These are phyloP conservation scores for Tuber microsphaerosporum DNA, from an alignment of 495 filamentous ascomycete species.

Conservation along the genomic window DNA sequence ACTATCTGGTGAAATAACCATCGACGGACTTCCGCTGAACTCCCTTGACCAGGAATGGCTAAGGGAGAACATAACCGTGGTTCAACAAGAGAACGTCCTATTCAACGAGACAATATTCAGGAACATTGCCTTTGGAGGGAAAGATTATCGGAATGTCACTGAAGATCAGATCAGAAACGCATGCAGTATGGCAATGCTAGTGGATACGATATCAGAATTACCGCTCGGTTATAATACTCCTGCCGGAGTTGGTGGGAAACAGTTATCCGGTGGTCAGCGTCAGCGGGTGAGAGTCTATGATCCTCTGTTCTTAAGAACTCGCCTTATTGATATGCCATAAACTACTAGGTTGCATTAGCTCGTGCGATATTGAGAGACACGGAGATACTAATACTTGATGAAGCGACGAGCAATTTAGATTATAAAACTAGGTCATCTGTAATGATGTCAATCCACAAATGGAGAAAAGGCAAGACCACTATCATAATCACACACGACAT, in stretches of 20 bases:
- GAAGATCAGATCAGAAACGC: conserved; percentile 54
- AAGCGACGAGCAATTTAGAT: conserved; percentile 79
- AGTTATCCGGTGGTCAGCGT: conserved; percentile 77
- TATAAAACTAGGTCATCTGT: conserved; percentile 58
- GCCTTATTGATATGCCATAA: background rate
- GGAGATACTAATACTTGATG: conserved; percentile 79
- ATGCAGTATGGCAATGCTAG: conserved; percentile 60
- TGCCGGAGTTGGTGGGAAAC: conserved; percentile 61
- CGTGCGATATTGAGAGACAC: conserved; percentile 69
- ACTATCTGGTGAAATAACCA: conserved; percentile 55
- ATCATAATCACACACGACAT: conserved; percentile 91
- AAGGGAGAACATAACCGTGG: conserved; percentile 66
- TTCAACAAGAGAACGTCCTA: conserved; percentile 74
- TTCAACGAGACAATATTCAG: conserved; percentile 75
- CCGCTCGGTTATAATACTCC: conserved; percentile 67
- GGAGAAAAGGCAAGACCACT: conserved; percentile 73
- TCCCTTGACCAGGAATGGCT: conserved; percentile 65
- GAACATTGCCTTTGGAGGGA: conserved; percentile 73
- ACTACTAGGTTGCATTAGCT: conserved; percentile 53
- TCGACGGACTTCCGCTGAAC: conserved; percentile 62
- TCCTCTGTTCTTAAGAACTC: background rate
- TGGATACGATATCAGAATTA: conserved; percentile 62
- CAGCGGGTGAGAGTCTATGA: conserved; percentile 52
- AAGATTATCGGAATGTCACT: conserved; percentile 48
- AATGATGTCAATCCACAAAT: conserved; percentile 64